Percentiles rank a stretch among this genome's conserved stretches.
Conservation (phyloP, 176 grass and related monocot genomes). For the Hsuehochloa calcarea region DNA sequence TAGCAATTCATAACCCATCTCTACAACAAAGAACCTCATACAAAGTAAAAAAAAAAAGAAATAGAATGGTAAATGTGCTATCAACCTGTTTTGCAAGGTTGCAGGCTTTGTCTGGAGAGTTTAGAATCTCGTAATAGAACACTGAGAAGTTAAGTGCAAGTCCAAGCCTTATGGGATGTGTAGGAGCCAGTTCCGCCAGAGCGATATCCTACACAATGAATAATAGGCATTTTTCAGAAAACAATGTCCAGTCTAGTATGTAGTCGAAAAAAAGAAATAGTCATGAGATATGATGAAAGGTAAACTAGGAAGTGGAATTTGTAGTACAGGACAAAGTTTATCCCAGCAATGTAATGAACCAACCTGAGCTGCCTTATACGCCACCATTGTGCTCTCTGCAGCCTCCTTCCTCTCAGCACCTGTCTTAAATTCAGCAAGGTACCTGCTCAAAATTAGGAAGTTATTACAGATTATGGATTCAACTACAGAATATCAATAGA, state of each 20-base stretch:
- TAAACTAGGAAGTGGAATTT: neutral
- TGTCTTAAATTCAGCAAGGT: conserved; percentile 85
- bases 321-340: neutral
- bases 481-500: neutral
- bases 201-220: conserved; percentile 68
- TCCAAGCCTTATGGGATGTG: conserved; percentile 84
- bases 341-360: conserved; percentile 11
- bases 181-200: conserved; percentile 68
- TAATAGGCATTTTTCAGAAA: neutral
- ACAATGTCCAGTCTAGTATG: neutral
- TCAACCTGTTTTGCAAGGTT: conserved; percentile 85
- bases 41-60: neutral
- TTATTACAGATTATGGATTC: neutral
- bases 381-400: conserved; percentile 71
- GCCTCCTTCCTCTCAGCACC: conserved; percentile 68
- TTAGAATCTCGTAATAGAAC: conserved; percentile 90
- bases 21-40: neutral
- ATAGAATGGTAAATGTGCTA: neutral
- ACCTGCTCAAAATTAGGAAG: conserved; percentile 39
- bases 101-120: conserved; percentile 87
- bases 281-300: neutral
- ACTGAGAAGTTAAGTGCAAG: conserved; percentile 92
- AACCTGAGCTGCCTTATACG: conserved; percentile 87
- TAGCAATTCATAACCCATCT: neutral
- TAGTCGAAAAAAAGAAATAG: neutral